These are phyloP conservation scores for Sphaerulina populicola DNA, from an alignment of 2,329 filamentous ascomycete species.

Conservation along the genomic window DNA sequence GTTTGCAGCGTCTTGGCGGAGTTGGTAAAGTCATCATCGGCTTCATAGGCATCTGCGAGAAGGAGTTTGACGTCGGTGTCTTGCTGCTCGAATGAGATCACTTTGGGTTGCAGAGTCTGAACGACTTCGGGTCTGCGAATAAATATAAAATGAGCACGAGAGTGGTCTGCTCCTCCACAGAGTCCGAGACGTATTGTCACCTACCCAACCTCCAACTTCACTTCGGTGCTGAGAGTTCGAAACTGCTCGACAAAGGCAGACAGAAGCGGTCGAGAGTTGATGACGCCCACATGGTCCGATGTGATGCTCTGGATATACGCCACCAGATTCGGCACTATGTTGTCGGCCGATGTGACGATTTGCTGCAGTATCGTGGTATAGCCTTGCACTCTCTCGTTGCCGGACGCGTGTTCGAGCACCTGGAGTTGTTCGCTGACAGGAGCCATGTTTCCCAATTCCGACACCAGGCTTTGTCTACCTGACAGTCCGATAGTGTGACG, in stretches of 20 bases:
- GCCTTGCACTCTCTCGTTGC: slow-evolving; percentile 35
- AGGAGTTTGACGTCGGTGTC: slow-evolving; percentile 69
- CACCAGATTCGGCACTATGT: slow-evolving; percentile 54
- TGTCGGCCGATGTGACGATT: slow-evolving; percentile 43
- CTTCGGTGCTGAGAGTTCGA: slow-evolving; percentile 52
- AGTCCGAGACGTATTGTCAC: not conserved
- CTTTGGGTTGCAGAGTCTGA: slow-evolving; percentile 54
- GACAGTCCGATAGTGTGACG: too few species aligned
- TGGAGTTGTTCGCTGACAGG: slow-evolving; percentile 9
- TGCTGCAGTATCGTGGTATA: slow-evolving; percentile 52
- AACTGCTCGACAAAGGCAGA: slow-evolving; percentile 58
- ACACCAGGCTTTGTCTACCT: too few species aligned
- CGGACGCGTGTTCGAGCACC: slow-evolving; percentile 11
- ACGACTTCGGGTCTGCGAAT: slow-evolving; percentile 54
- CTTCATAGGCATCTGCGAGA: slow-evolving; percentile 74
- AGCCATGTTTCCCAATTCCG: not conserved
- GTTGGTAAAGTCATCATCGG: slow-evolving; percentile 66
- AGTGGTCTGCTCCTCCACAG: not conserved
- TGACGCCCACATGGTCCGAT: slow-evolving; percentile 61
- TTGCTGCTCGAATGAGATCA: slow-evolving; percentile 76
- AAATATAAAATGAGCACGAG: not conserved
- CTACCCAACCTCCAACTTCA: slow-evolving; percentile 61
- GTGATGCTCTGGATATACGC: slow-evolving; percentile 58
- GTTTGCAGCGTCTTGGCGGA: slow-evolving; percentile 72
- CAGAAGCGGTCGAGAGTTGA: slow-evolving; percentile 65